Evolutionary conservation across 768 basidiomycete genomes (phyloP), one percentile per base, ranked within the genome.

Genomic region (Hygrophorus pudorinus): DNA sequence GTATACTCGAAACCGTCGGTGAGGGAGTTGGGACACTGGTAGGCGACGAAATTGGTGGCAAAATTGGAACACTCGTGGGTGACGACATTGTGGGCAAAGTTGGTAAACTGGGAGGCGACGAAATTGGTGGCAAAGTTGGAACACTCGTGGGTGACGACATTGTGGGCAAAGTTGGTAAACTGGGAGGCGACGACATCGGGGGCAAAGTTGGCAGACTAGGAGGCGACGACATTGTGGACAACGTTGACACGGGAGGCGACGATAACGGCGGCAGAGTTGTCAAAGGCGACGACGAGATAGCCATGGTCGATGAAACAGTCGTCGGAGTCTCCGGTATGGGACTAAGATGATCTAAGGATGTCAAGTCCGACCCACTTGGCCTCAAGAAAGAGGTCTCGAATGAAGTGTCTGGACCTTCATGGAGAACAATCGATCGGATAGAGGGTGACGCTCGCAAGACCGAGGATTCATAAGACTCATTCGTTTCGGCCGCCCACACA

Each of bases 381-480:
- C 81, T 66, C 55, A 87, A 64, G 57, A 82, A 69, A 0, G 85
- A 86, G 0, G 85, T 85, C 46, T 88, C 86, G 46, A 78, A 81
- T 0, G 84, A 86, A 0, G 54, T 63, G 50, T 88, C 86, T 7
- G 54, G 62, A 3, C 69, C 73, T 35, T 89, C 85, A 1, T 72
- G 76, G 35, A 86, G 57, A 18, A 66, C 68, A 16, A 73, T 45
- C 3, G 73, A 74, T 17, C 59, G 59, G 3, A 75, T 65, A 16
- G 81, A 80, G 13, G 81, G 83, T 2, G 87, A 86, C 1, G 85
- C 79, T 4, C 65, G 67, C 17, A 90, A 65, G n/a, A 83, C 63
- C 1, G 84, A 83, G 0, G 87, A 87, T 16, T 88, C 85, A 49
- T 82, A 89, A 0, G 86, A 81, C 8, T 68, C 56, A 43, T 85